Conservation (phyloP, 2,329 filamentous ascomycete species). For the Colletotrichum cuscutae region DNA sequence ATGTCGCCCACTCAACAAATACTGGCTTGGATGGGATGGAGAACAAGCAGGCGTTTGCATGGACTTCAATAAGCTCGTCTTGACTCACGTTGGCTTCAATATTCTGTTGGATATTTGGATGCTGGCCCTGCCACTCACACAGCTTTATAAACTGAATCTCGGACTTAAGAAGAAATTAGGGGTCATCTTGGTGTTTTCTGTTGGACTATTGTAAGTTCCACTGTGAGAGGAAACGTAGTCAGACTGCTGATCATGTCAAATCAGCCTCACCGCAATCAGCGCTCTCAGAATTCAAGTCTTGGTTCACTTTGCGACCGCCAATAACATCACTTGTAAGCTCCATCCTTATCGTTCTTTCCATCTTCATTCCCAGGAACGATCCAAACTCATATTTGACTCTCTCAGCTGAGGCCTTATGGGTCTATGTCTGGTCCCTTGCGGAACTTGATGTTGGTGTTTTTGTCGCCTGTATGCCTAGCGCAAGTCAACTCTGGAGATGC, state of each 20-base stretch:
- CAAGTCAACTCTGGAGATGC: conserved; percentile 8
- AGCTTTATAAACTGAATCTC: conserved; percentile 44
- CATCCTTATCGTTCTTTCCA: background rate
- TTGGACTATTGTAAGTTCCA: conserved; percentile 36
- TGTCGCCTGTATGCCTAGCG: conserved; percentile 9
- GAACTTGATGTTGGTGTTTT: background rate
- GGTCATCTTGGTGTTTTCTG: conserved; percentile 43
- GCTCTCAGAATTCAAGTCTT: background rate
- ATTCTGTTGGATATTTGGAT: conserved; percentile 46
- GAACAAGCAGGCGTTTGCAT: conserved; percentile 41
- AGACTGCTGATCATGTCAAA: background rate
- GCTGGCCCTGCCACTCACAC: conserved; percentile 44
- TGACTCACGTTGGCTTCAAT: conserved; percentile 38
- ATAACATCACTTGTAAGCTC: conserved; percentile 3
- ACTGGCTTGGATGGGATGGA: conserved; percentile 47
- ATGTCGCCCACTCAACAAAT: conserved; percentile 47
- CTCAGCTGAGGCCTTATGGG: background rate
- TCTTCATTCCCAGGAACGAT: no score
- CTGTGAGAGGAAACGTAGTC: no score
- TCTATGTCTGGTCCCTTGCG: background rate
- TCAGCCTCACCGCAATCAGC: conserved; percentile 13
- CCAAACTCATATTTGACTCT: background rate
- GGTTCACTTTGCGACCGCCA: background rate
- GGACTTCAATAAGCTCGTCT: conserved; percentile 43
- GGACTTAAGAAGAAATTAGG: conserved; percentile 43